Conservation (phyloP, 2,329 filamentous ascomycete genomes). For the Xylaria sp. region DNA sequence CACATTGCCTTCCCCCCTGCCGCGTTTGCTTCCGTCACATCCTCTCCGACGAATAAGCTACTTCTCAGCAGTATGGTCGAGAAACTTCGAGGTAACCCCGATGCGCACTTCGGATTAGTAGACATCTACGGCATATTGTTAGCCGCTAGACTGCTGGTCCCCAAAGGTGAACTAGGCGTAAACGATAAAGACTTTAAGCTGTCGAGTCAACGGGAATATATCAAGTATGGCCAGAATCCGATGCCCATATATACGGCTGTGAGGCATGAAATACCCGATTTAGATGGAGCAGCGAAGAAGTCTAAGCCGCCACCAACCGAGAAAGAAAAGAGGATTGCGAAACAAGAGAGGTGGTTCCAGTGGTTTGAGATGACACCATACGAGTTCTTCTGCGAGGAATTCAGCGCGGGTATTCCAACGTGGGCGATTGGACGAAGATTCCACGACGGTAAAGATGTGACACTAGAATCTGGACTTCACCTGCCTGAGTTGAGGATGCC, state of each 20-base stretch:
- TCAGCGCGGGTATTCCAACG: conserved; percentile 84
- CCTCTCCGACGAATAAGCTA: conserved; percentile 87
- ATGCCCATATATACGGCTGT: conserved; percentile 95
- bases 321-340: conserved; percentile 47
- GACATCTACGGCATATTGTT: conserved; percentile 88
- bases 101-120: conserved; percentile 81
- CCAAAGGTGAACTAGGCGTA: conserved; percentile 74
- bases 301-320: conserved; percentile 37
- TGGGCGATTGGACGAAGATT: conserved; percentile 89
- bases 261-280: conserved; percentile 82
- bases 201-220: conserved; percentile 74
- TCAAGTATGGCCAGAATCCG: conserved; percentile 74
- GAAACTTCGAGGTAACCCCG: conserved; percentile 76
- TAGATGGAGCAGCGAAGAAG: conserved; percentile 41
- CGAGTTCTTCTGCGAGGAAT: conserved; percentile 92
- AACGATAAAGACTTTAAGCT: conserved; percentile 79
- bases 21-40: conserved; percentile 74
- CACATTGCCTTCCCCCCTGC: conserved; percentile 91
- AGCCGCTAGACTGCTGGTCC: conserved; percentile 77
- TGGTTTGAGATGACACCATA: conserved; percentile 97
- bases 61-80: conserved; percentile 84
- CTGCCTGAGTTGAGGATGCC: conserved; percentile 81
- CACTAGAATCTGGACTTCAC: conserved; percentile 59
- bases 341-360: conserved; percentile 82
- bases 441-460: conserved; percentile 61